Evolutionary conservation across 768 basidiomycete genomes (phyloP).

Genomic region (Tricholoma matsutake): DNA sequence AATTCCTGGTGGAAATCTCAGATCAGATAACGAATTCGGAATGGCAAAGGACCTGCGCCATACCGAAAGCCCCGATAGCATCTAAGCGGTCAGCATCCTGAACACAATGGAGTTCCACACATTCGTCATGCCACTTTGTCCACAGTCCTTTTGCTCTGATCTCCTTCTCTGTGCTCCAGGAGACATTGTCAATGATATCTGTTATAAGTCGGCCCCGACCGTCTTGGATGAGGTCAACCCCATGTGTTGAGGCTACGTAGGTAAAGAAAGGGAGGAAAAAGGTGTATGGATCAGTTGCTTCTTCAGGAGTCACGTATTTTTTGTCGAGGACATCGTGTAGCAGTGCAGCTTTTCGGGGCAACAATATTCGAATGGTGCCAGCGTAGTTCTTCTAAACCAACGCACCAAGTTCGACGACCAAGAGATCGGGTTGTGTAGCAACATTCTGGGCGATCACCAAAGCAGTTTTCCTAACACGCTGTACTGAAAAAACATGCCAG

Average conservation of each 20-base stretch:
- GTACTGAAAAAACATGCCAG: conserved; percentile 44
- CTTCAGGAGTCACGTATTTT: conserved; percentile 65
- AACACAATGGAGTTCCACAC: conserved; percentile 76
- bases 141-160: conserved; percentile 52
- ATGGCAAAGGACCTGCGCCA: conserved; percentile 3
- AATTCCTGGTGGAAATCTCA: conserved; percentile 37
- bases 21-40: neutral
- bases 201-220: conserved; percentile 56
- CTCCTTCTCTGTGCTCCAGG: conserved; percentile 82
- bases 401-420: conserved; percentile 68
- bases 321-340: conserved; percentile 87
- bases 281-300: conserved; percentile 57
- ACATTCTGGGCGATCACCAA: conserved; percentile 58
- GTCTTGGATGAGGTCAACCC: conserved; percentile 55
- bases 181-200: conserved; percentile 72
- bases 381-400: neutral
- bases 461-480: conserved; percentile 79
- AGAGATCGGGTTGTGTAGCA: conserved; percentile 54
- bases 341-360: conserved; percentile 56
- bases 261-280: conserved; percentile 70
- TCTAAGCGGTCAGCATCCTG: conserved; percentile 80
- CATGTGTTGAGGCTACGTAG: conserved; percentile 37
- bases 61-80: conserved; percentile 80
- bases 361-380: neutral
- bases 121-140: conserved; percentile 66